Conservation (phyloP, 805 yeast genomes). For the Hanseniaspora guilliermondii region DNA sequence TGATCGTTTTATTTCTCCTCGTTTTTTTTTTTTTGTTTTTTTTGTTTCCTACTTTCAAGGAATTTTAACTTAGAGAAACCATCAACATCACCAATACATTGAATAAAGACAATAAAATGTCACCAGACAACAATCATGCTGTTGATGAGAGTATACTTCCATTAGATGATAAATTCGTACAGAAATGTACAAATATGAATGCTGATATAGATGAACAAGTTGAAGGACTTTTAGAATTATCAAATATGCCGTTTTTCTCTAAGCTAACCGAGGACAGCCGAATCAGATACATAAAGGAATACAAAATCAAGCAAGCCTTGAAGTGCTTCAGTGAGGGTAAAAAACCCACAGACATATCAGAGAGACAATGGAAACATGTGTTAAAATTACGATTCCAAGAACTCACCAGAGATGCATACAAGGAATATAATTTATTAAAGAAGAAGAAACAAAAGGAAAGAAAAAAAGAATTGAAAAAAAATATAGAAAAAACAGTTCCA, state of each 20-base stretch:
- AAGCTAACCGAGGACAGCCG: constrained; percentile 1
- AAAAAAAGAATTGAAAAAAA: constrained; percentile 33
- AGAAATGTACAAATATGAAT: neutral
- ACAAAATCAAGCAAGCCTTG: neutral
- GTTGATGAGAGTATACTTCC: neutral
- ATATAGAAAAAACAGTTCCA: constrained; percentile 31
- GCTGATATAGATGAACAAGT: neutral
- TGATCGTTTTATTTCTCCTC: too few relatives aligned
- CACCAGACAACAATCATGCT: neutral
- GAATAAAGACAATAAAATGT: neutral
- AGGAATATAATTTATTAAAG: constrained; percentile 36
- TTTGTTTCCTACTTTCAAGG: too few relatives aligned
- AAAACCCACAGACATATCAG: constrained; percentile 80
- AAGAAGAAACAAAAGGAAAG: constrained; percentile 39
- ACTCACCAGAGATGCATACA: constrained; percentile 49
- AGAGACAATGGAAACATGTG: constrained; percentile 67
- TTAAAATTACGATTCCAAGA: constrained; percentile 49
- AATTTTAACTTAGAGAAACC: neutral
- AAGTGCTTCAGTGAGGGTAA: constrained; percentile 15
- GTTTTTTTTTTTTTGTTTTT: too few relatives aligned
- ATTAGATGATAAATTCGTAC: neutral
- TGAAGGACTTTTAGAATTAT: neutral
- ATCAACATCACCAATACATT: neutral
- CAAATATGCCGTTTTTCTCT: neutral
- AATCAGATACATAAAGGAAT: neutral